Conservation (phyloP, 805 yeast species). For the Pichia sporocuriosa region DNA sequence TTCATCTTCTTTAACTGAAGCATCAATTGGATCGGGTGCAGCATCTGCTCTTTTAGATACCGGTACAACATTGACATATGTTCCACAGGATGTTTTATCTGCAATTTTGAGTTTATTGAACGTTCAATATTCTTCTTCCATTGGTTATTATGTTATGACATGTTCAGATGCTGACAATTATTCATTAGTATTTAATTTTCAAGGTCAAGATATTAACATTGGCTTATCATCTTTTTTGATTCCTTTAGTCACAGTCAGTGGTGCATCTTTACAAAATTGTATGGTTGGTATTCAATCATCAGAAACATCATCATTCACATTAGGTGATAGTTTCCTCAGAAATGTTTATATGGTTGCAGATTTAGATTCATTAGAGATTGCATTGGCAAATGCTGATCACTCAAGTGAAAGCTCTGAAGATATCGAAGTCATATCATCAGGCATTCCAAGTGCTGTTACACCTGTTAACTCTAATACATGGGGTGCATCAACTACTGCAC, state of each 20-base stretch:
- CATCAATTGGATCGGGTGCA: slow-evolving; percentile 21
- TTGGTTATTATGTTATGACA: slow-evolving; percentile 40
- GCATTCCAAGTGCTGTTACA: slow-evolving; percentile 43
- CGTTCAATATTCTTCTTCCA: slow-evolving; percentile 35
- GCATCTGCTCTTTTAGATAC: slow-evolving; percentile 46
- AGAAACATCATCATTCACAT: slow-evolving; percentile 31
- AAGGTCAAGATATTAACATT: slow-evolving; percentile 46
- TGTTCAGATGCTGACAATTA: slow-evolving; percentile 32
- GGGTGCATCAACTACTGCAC: slow-evolving; percentile 12
- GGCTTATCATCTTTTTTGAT: slow-evolving; percentile 34
- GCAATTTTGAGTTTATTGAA: slow-evolving; percentile 27
- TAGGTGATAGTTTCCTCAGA: slow-evolving; percentile 53
- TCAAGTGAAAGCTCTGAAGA: slow-evolving; percentile 31
- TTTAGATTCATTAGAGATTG: slow-evolving; percentile 38
- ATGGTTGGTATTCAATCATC: slow-evolving; percentile 35
- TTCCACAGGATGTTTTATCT: slow-evolving; percentile 32
- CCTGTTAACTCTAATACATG: slow-evolving; percentile 41
- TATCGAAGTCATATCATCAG: slow-evolving; percentile 29
- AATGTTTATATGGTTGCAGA: slow-evolving; percentile 51
- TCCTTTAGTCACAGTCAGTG: slow-evolving; percentile 16
- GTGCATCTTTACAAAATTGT: slow-evolving; percentile 31
- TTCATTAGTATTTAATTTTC: slow-evolving; percentile 43
- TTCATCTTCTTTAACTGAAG: slow-evolving; percentile 11
- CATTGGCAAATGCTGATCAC: slow-evolving; percentile 33
- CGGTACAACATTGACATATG: slow-evolving; percentile 47